Evolutionary conservation across 768 basidiomycete species (phyloP).

Genomic region (Tubosaeta brunneosetosa): DNA sequence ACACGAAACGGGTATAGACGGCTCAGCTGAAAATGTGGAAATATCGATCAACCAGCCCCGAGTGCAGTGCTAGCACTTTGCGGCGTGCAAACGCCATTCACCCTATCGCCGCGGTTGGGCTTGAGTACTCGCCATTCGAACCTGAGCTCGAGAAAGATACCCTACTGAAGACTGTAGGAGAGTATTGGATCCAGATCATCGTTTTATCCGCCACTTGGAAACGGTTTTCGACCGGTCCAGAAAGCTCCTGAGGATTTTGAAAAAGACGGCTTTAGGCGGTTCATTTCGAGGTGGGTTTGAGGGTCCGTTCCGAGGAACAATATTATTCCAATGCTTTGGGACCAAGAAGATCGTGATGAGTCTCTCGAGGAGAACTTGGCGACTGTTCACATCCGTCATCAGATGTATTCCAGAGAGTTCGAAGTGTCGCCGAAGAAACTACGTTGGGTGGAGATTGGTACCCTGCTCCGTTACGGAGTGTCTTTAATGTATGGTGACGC

Average conservation of each 20-base stretch:
- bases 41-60: slow-evolving; percentile 42
- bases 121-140: slow-evolving; percentile 49
- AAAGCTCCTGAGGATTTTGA: slow-evolving; percentile 33
- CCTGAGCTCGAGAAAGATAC: slow-evolving; percentile 44
- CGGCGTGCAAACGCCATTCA: slow-evolving; percentile 49
- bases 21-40: slow-evolving; percentile 40
- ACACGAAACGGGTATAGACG: slow-evolving; percentile 25
- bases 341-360: slow-evolving; percentile 32
- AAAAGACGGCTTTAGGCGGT: slow-evolving; percentile 21
- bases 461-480: background rate
- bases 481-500: slow-evolving; percentile 20
- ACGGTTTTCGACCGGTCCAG: slow-evolving; percentile 47
- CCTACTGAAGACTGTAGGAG: slow-evolving; percentile 41
- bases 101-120: slow-evolving; percentile 46
- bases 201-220: slow-evolving; percentile 50
- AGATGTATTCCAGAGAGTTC: slow-evolving; percentile 36
- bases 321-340: slow-evolving; percentile 39
- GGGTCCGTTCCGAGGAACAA: slow-evolving; percentile 5
- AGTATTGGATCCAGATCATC: slow-evolving; percentile 46
- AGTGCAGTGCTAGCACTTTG: slow-evolving; percentile 42
- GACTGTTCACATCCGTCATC: slow-evolving; percentile 29
- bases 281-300: slow-evolving; percentile 20
- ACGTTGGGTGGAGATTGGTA: slow-evolving; percentile 26
- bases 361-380: slow-evolving; percentile 44
- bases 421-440: slow-evolving; percentile 33